Percentiles rank a stretch among this genome's conserved stretches.
Conservation (phyloP, 805 yeast genomes). For the Candida oleophila region DNA sequence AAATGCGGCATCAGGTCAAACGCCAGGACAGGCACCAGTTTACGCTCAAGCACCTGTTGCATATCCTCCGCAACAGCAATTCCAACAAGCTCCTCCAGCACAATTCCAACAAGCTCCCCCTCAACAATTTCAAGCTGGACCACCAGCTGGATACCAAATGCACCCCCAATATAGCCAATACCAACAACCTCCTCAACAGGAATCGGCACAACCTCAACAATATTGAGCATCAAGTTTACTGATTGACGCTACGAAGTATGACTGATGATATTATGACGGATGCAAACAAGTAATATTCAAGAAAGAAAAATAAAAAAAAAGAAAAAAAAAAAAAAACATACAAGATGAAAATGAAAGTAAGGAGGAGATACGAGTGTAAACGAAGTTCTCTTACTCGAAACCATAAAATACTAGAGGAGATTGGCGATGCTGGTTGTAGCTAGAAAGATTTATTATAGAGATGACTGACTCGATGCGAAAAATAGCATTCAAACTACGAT, state of each 20-base stretch:
- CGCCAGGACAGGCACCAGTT: conserved; percentile 10
- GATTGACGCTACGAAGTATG: neutral
- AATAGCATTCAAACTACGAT: too few species aligned
- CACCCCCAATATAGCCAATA: conserved; percentile 12
- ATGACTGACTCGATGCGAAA: too few species aligned
- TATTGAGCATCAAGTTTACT: neutral
- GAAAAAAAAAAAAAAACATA: neutral
- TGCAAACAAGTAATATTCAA: neutral
- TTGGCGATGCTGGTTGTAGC: too few species aligned
- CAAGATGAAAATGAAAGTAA: too few species aligned
- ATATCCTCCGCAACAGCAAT: conserved; percentile 14
- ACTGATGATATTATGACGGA: neutral
- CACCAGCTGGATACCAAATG: neutral
- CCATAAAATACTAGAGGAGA: too few species aligned
- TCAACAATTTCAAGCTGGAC: conserved; percentile 11
- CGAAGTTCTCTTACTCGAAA: too few species aligned
- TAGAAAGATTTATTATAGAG: too few species aligned
- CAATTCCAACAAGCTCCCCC: conserved; percentile 4
- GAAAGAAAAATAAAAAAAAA: neutral
- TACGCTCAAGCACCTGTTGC: conserved; percentile 11
- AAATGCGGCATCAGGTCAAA: neutral
- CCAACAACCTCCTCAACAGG: conserved; percentile 10
- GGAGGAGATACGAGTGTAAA: too few species aligned
- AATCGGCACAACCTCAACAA: conserved; percentile 4
- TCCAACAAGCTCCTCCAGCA: conserved; percentile 22